Conservation (phyloP, 2,329 filamentous ascomycete species). For the Sporothrix sp. region DNA sequence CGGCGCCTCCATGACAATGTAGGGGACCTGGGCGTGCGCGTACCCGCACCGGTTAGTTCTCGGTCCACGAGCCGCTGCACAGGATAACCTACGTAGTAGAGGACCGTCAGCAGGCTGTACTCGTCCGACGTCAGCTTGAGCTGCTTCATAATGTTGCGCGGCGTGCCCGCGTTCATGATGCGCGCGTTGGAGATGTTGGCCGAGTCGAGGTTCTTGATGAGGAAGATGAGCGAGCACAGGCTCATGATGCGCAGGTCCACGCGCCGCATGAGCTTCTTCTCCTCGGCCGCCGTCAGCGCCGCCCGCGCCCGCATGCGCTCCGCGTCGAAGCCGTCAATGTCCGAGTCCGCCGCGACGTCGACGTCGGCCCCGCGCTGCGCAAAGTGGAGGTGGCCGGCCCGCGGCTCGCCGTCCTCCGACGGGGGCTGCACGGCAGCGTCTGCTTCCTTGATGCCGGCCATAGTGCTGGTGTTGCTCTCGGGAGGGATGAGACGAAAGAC, state of each 20-base stretch:
- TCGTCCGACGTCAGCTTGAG: conserved; percentile 31
- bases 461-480: background rate
- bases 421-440: background rate
- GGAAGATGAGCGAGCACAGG: conserved; percentile 31
- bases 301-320: conserved; percentile 28
- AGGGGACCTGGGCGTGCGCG: too few relatives aligned
- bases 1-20: conserved; percentile 65
- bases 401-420: background rate
- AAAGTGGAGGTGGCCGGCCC: conserved; percentile 14
- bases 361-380: conserved; percentile 20
- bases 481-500: too few relatives aligned
- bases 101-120: conserved; percentile 30
- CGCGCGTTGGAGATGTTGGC: conserved; percentile 33
- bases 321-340: conserved; percentile 23
- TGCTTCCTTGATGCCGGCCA: conserved; percentile 8
- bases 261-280: conserved; percentile 33
- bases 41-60: too few relatives aligned
- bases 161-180: conserved; percentile 34
- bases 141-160: conserved; percentile 32
- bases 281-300: conserved; percentile 27
- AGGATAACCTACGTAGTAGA: too few relatives aligned
- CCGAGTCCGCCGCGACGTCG: conserved; percentile 5
- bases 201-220: conserved; percentile 32
- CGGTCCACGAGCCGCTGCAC: too few relatives aligned
- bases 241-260: conserved; percentile 36